Base-by-base conservation (phyloP, 352 stramenopile species). In the Aphanomyces astaci region DNA sequence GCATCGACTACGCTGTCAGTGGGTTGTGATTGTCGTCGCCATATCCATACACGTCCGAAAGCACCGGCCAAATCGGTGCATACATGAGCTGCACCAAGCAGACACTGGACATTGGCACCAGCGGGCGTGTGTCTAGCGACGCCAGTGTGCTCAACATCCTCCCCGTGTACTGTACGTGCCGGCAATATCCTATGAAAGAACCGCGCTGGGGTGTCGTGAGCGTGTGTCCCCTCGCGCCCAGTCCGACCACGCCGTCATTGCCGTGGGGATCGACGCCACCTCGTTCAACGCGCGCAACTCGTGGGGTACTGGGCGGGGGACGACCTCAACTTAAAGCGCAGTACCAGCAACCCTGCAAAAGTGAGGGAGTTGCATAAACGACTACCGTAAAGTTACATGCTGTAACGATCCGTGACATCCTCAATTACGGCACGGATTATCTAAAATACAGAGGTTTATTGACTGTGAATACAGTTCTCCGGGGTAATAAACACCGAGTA, bases 201-300 rank as follows among this genome's bases (percentile, higher is more conserved):
- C 71, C 99, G 99, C 91, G 78, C 45, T 77, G 78, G 31, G 96
- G 97, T 25, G 89, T 99, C 4, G 76, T 98, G 33, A 80, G 71
- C 40, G 75, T 64, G 19, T 84, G 76, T 54, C 84, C 79, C 27
- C 88, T 60, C 86, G 88, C 60, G 78, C 84, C 36, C 82, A 90
- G 25, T 86, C 99, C 56, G 97, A 99, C 78, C 97, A 99, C 76
- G 97, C 95, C 45, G 91, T 99, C 22, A 81, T 99, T 27, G 89
- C 86, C 0, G 95, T 99, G 2, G 96, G 96, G 27, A 99, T 98
- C 77, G 90, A 94, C 63, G 74, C 77, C 32, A 83, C 77, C 0
- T 78, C 77, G 24, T 96, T 92, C 79, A 98, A 98, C 75, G 86
- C 99, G 32, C 98, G 97, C 72, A 99, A 99, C 81, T 98, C 96